Percentiles rank a stretch among this genome's conserved stretches.
Conservation (phyloP, 768 basidiomycete species). For the Lentinula aciculospora region DNA sequence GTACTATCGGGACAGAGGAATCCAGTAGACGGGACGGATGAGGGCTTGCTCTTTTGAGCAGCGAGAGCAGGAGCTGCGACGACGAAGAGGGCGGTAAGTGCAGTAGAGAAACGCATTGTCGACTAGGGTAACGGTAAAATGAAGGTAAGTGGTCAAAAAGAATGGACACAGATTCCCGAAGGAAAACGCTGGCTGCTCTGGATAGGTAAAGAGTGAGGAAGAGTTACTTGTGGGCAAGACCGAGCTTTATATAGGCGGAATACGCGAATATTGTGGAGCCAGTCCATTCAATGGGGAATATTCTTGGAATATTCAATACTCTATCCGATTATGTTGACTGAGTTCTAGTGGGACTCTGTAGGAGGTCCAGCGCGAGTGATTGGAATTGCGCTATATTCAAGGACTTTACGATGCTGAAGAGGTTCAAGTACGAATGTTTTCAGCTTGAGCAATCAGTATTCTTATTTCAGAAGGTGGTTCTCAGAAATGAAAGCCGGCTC, state of each 20-base stretch:
- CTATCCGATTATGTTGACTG: background rate
- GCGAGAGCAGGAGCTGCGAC: background rate
- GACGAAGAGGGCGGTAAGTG: background rate
- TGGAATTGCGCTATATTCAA: too few relatives aligned
- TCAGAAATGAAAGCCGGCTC: too few relatives aligned
- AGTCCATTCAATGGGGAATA: background rate
- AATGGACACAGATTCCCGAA: background rate
- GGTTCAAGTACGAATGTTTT: too few relatives aligned
- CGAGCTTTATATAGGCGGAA: background rate
- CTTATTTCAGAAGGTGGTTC: too few relatives aligned
- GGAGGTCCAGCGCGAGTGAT: too few relatives aligned
- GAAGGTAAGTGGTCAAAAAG: background rate
- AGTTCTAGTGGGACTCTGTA: too few relatives aligned
- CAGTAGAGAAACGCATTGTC: slow-evolving; percentile 1
- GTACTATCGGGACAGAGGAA: background rate
- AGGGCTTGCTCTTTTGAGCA: slow-evolving; percentile 2
- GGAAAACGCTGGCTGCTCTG: background rate
- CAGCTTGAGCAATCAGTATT: too few relatives aligned
- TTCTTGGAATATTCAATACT: background rate
- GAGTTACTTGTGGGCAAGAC: background rate
- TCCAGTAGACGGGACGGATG: background rate
- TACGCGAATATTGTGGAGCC: background rate
- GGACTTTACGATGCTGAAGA: too few relatives aligned
- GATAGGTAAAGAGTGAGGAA: background rate
- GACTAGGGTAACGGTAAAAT: background rate